A percentile compares a stretch with the other conserved stretches of the same genome.
These are phyloP conservation scores for Lactifluus volemus DNA, from an alignment of 768 basidiomycete genomes.

Conservation along the genomic window DNA sequence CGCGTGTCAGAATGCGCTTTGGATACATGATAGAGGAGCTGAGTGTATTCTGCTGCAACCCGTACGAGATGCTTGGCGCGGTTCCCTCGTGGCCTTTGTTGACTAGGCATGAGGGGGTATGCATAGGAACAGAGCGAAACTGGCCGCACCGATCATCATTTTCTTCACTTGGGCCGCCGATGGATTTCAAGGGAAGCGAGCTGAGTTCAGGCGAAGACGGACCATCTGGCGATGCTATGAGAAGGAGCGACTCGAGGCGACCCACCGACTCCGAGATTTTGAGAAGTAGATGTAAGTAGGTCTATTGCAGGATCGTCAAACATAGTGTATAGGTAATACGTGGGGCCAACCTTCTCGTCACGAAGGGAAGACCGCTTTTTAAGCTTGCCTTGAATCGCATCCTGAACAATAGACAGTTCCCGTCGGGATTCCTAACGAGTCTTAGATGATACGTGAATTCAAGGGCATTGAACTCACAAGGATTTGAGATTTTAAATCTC, in stretches of 20 bases:
- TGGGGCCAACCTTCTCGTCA: conserved; percentile 66
- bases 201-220: conserved; percentile 29
- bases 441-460: not conserved
- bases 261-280: conserved; percentile 89
- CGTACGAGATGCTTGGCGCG: conserved; percentile 74
- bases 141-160: conserved; percentile 40
- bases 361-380: conserved; percentile 64
- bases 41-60: conserved; percentile 86
- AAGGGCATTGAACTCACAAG: conserved; percentile 39
- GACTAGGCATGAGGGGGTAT: not conserved
- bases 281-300: conserved; percentile 76
- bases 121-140: conserved; percentile 9
- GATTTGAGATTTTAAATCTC: conserved; percentile 53
- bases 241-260: conserved; percentile 78
- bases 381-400: conserved; percentile 70
- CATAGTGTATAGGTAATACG: conserved; percentile 1
- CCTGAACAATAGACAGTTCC: conserved; percentile 58
- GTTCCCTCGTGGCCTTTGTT: conserved; percentile 45
- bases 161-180: conserved; percentile 28
- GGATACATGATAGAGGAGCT: conserved; percentile 80
- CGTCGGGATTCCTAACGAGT: conserved; percentile 45
- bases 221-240: conserved; percentile 49
- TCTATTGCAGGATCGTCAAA: conserved; percentile 33
- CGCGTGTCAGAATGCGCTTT: conserved; percentile 66
- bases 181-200: conserved; percentile 25